phyloP scores from a whole-genome alignment of 768 basidiomycete species.

The Phylloporus sp. region DNA sequence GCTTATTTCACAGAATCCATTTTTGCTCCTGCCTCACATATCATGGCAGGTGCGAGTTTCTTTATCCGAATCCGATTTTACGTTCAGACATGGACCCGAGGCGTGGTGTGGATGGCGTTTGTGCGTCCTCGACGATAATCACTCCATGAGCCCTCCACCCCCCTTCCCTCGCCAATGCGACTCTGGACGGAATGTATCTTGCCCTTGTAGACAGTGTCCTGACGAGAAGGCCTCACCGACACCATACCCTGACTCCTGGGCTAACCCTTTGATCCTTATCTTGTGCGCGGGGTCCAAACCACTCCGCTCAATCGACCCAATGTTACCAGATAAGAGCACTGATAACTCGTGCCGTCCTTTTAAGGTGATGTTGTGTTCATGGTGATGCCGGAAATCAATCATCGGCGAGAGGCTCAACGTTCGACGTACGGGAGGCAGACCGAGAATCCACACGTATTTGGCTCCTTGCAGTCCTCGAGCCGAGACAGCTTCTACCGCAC shows the following conservation, averaged over 20 bases:
- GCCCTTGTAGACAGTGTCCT: slow-evolving; percentile 1
- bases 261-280: slow-evolving; percentile 7
- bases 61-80: slow-evolving; percentile 15
- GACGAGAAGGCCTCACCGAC: neutral
- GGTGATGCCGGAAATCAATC: slow-evolving; percentile 11
- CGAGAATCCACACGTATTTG: slow-evolving; percentile 11
- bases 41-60: slow-evolving; percentile 20
- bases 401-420: slow-evolving; percentile 1
- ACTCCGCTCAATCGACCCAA: neutral
- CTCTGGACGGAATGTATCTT: neutral
- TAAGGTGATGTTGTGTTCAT: slow-evolving; percentile 7
- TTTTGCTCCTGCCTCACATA: slow-evolving; percentile 23
- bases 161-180: neutral
- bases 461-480: slow-evolving; percentile 4
- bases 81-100: slow-evolving; percentile 5
- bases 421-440: slow-evolving; percentile 4
- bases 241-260: slow-evolving; percentile 17
- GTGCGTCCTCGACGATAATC: slow-evolving; percentile 23
- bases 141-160: slow-evolving; percentile 1
- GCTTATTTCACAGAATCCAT: slow-evolving; percentile 19
- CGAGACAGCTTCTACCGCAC: neutral
- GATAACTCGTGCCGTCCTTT: slow-evolving; percentile 6
- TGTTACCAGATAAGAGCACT: neutral
- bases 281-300: neutral
- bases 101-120: slow-evolving; percentile 16